Evolutionary conservation across 805 yeast genomes (phyloP), one percentile per base, ranked within the genome.

Genomic region (Candida maltosa): DNA sequence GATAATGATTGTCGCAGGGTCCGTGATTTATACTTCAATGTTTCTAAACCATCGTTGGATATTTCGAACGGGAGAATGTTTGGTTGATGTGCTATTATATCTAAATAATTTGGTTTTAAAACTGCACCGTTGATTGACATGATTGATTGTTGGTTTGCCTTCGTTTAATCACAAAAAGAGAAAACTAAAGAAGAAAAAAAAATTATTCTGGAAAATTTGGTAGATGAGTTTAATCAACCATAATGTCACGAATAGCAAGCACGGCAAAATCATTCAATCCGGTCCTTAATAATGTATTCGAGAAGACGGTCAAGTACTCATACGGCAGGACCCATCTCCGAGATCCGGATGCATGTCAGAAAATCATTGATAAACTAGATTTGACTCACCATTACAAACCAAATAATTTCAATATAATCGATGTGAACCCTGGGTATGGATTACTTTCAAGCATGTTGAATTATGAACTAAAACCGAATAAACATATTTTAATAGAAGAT

Each of bases 361-460:
- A 41, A 12, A 42, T 83, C 9, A 49, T 83, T 5, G 69, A 78
- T 16, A 70, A 63, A 35, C 55, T 83, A 17, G 57, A 69, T 28
- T 53, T 75, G 38, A 60, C 64, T 36, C 37, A 57, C 20, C 46
- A 56, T 44, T 60, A 61, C 54, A 21, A 24, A n/a, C 49, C 62
- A 34, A 45, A 67, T 52, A 46, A 60, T 12, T 60, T 73, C 16
- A 73, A 73, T 40, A 69, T 84, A 1, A 49, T 83, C 5, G 89
- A 83, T 43, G 62, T 77, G 8, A 77, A 78, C 44, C 65, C 83
- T 0, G 80, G 83, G 2, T 66, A 72, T 21, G 78, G 84, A 4
- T 60, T 79, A 2, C 75, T 82, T 46, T 73, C 89, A 0, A 64
- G 79, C 1, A 73, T 79, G 42, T 49, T 89, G n/a, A 69, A 84